phyloP scores from a whole-genome alignment of 2,329 filamentous ascomycete genomes.

The Helminthosporium solani region DNA sequence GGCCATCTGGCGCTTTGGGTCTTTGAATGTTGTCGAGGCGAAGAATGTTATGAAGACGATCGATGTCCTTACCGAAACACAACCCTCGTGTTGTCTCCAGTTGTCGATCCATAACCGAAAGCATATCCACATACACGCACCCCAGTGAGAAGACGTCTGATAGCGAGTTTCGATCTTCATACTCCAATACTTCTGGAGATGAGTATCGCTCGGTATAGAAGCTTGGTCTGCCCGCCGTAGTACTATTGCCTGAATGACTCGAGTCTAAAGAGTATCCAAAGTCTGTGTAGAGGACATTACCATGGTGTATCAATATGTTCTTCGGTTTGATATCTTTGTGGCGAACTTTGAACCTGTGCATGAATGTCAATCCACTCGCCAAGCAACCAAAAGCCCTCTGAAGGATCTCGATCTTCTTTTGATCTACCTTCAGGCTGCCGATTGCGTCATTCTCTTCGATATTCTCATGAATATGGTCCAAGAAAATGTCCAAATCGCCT shows the following conservation, averaged over 20 bases:
- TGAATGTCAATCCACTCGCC: slow-evolving; percentile 14
- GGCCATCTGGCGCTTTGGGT: background rate
- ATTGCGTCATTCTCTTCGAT: background rate
- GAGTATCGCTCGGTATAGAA: slow-evolving; percentile 15
- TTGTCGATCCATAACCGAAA: slow-evolving; percentile 8
- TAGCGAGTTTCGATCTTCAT: slow-evolving; percentile 13
- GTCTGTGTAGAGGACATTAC: slow-evolving; percentile 19
- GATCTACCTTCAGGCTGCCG: background rate
- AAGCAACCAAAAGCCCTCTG: slow-evolving; percentile 19
- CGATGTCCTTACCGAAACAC: background rate
- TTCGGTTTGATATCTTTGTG: slow-evolving; percentile 26
- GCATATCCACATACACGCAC: slow-evolving; percentile 14
- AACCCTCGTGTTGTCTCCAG: background rate
- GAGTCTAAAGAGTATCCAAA: slow-evolving; percentile 21
- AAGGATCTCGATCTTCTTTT: background rate
- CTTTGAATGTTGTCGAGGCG: background rate
- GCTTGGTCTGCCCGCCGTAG: slow-evolving; percentile 12
- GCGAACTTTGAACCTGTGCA: slow-evolving; percentile 17
- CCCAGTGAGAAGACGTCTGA: slow-evolving; percentile 14
- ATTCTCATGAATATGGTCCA: slow-evolving; percentile 7
- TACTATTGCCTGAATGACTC: slow-evolving; percentile 8
- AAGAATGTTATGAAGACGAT: background rate
- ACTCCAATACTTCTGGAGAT: slow-evolving; percentile 18
- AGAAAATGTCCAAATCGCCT: slow-evolving; percentile 19
- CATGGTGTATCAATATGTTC: slow-evolving; percentile 22